Base-by-base conservation (phyloP, 2,329 filamentous ascomycete species). In the Cyclaneusma minus region DNA sequence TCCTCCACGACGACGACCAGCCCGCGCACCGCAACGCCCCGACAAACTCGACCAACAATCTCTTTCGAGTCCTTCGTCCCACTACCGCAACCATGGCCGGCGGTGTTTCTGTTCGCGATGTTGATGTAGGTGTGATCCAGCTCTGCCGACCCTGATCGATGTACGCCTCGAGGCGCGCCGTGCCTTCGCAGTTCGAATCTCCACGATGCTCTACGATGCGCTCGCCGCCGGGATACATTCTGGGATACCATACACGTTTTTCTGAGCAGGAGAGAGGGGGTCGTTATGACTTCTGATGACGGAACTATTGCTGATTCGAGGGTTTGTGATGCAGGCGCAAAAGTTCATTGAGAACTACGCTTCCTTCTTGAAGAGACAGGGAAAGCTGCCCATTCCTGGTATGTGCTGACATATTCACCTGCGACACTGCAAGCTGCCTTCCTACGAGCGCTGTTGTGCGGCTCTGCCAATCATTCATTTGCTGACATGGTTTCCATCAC, bases 331-430 rank as follows among this genome's bases (percentile, higher is more conserved):
- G 44, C 61, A 80, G 74, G 77, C 80, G 60, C 78, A 84, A 59
- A 82, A 85, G 66, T 89, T 89, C 69, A 85, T 89, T 64, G 61
- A 67, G 48, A 68, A 78, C 54, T 91, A 89, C 58, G 68, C 79
- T 55, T 76, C 71, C 52, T 91, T 89, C 73, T 62, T 91, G 71
- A 89, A 89, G 78, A 75, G 81, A 51, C 81, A 89, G 68, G 82
- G 82, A 63, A 87, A 87, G 68, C 78, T 89, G 47, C 78, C 79
- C 54, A 82, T 87, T 52, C 81, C 81, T 58, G 79, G 80, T 85
- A 71, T 54, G 74, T 65, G 21, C 32, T 23, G 25, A 12, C 14
- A n/a, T 27, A 22, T 19, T 16, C 9, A 10, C n/a, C n/a, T n/a
- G n/a, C n/a, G n/a, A n/a, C n/a, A n/a, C n/a, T n/a, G n/a, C n/a